A percentile compares a stretch with the other conserved stretches of the same genome.
Evolutionary conservation across 2,329 filamentous ascomycete species (phyloP).

Genomic region (Microcyclosporella mali): DNA sequence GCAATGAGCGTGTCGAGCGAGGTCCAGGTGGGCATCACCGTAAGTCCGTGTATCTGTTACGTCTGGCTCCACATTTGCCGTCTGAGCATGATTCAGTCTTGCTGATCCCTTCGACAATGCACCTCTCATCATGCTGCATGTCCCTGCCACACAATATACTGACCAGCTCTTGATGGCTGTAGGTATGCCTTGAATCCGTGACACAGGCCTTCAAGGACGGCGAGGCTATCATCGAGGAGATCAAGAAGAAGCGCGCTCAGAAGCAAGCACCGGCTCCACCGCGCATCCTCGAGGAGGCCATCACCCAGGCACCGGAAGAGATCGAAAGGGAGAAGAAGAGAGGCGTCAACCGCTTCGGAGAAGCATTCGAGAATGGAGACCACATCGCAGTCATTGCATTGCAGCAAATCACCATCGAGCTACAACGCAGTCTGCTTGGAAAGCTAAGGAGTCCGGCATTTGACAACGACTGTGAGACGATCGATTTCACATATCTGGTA

Average conservation of each 20-base stretch:
- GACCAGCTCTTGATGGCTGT: not conserved
- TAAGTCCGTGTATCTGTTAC: slow-evolving; percentile 5
- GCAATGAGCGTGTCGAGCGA: slow-evolving; percentile 12
- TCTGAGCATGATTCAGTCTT: too few species aligned
- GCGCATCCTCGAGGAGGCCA: slow-evolving; percentile 23
- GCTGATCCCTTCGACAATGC: too few species aligned
- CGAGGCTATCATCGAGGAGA: slow-evolving; percentile 27
- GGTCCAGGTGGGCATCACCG: slow-evolving; percentile 14
- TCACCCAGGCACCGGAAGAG: slow-evolving; percentile 28
- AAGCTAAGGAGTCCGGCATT: slow-evolving; percentile 28
- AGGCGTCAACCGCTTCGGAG: slow-evolving; percentile 27
- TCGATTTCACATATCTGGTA: slow-evolving; percentile 26
- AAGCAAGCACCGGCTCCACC: slow-evolving; percentile 28
- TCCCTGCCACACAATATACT: slow-evolving; percentile 1
- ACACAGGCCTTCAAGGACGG: slow-evolving; percentile 26
- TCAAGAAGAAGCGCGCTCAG: slow-evolving; percentile 27
- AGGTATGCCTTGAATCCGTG: slow-evolving; percentile 25
- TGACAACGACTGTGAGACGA: slow-evolving; percentile 23
- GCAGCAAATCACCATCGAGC: slow-evolving; percentile 28
- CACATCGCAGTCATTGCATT: slow-evolving; percentile 27
- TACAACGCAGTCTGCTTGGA: slow-evolving; percentile 27
- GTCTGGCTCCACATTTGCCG: slow-evolving; percentile 4
- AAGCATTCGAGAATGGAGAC: slow-evolving; percentile 29
- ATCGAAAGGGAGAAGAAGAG: slow-evolving; percentile 29
- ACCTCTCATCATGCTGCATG: too few species aligned